A percentile compares a stretch with the other conserved stretches of the same genome.
These are phyloP conservation scores for Bruguiera sexangula DNA, from an alignment of 345 rosid species.

Conservation along the genomic window DNA sequence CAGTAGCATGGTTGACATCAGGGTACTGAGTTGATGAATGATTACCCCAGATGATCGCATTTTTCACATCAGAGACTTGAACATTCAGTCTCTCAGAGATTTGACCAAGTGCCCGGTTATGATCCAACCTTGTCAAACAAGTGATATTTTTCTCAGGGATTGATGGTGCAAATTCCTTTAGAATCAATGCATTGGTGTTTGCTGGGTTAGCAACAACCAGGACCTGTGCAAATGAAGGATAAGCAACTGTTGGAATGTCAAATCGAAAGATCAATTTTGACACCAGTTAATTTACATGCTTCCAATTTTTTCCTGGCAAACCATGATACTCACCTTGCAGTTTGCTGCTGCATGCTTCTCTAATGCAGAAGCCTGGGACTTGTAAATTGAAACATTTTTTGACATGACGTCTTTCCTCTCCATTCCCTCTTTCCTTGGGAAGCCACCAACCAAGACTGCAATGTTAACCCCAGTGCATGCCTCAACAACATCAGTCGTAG, in stretches of 20 bases:
- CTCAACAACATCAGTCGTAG: conserved; percentile 81
- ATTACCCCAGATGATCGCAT: conserved; percentile 96
- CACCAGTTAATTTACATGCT: neutral
- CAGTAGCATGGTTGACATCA: conserved; percentile 97
- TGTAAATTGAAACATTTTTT: conserved; percentile 81
- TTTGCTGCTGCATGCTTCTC: conserved; percentile 77
- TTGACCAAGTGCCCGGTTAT: conserved; percentile 98
- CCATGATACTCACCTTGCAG: conserved; percentile 64
- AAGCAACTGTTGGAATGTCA: neutral
- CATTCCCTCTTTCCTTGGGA: conserved; percentile 95
- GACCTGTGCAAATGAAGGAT: neutral
- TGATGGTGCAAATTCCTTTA: conserved; percentile 96
- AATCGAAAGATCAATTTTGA: neutral
- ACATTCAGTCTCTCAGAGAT: conserved; percentile 84
- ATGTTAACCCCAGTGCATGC: conserved; percentile 78
- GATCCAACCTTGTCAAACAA: conserved; percentile 93
- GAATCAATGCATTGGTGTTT: conserved; percentile 94
- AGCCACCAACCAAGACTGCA: conserved; percentile 95
- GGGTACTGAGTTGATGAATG: conserved; percentile 98
- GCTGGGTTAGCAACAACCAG: conserved; percentile 98
- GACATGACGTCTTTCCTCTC: conserved; percentile 95
- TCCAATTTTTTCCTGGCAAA: neutral
- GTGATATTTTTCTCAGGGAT: conserved; percentile 91
- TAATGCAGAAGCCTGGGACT: conserved; percentile 80
- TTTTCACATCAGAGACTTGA: conserved; percentile 89